These are phyloP conservation scores for Acmispon strigosus DNA, from an alignment of 306 rosid genomes.

Conservation along the genomic window DNA sequence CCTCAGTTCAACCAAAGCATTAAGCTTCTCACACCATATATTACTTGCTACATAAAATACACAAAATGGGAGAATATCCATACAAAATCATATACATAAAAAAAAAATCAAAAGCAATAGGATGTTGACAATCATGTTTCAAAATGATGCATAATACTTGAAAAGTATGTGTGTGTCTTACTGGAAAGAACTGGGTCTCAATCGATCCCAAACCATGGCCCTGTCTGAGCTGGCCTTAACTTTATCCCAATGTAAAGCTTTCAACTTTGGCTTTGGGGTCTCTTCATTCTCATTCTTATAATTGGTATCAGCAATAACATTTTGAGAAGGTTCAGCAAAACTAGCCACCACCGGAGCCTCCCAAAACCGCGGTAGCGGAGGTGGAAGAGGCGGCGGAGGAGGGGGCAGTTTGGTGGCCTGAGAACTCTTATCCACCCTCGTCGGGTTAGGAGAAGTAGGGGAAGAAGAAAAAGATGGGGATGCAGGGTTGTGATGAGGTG, in stretches of 20 bases:
- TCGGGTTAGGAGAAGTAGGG: conserved; percentile 25
- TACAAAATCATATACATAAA: neutral
- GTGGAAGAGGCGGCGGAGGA: conserved; percentile 58
- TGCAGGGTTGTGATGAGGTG: conserved; percentile 5
- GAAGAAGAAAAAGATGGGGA: conserved; percentile 29
- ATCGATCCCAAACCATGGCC: conserved; percentile 87
- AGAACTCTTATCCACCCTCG: conserved; percentile 3
- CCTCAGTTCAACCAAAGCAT: neutral
- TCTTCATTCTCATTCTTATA: conserved; percentile 29
- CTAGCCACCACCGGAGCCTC: conserved; percentile 31
- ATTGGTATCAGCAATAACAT: neutral
- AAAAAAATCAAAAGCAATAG: neutral
- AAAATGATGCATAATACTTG: neutral
- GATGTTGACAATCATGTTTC: neutral
- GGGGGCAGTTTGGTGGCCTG: conserved; percentile 20
- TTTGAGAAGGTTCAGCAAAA: conserved; percentile 1
- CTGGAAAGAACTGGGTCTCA: conserved; percentile 86
- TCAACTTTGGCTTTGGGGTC: conserved; percentile 59
- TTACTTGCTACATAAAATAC: too few relatives aligned
- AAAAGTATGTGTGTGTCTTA: conserved; percentile 25
- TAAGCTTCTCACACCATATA: neutral
- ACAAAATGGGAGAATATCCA: neutral
- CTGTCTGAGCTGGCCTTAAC: conserved; percentile 80
- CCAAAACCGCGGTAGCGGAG: conserved; percentile 47
- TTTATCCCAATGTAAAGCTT: conserved; percentile 91